Percentiles rank a stretch among this genome's conserved stretches.
phyloP scores from a whole-genome alignment of 768 basidiomycete species.

The Lentinula boryana region DNA sequence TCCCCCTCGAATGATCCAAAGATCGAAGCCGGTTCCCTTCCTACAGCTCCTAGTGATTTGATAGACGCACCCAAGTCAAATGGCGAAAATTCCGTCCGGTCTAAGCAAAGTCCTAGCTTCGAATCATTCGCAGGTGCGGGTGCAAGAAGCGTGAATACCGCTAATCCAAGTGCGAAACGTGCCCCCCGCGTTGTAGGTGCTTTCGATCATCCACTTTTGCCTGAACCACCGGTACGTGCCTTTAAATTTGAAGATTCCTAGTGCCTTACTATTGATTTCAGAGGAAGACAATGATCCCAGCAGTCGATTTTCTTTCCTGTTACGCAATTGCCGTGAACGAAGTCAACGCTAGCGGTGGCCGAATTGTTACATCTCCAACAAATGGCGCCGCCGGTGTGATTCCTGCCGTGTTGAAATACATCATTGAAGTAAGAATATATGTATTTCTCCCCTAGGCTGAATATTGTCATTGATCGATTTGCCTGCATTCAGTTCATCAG shows the following conservation, averaged over 20 bases:
- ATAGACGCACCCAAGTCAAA: neutral
- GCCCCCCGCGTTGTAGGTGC: conserved; percentile 58
- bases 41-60: neutral
- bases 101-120: neutral
- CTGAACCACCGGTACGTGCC: conserved; percentile 71
- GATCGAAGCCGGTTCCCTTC: conserved; percentile 10
- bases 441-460: neutral
- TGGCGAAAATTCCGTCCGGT: neutral
- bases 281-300: conserved; percentile 85
- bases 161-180: conserved; percentile 12
- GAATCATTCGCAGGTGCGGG: neutral
- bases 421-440: conserved; percentile 52
- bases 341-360: conserved; percentile 87
- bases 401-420: conserved; percentile 87
- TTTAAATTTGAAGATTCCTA: neutral
- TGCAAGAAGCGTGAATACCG: neutral
- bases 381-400: conserved; percentile 95
- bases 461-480: too few relatives aligned
- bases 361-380: conserved; percentile 93
- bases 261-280: conserved; percentile 19
- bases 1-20: conserved; percentile 26
- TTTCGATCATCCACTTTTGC: conserved; percentile 73
- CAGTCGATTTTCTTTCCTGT: conserved; percentile 88
- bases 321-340: conserved; percentile 96
- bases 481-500: conserved; percentile 60